Evolutionary conservation across 208 protist genomes (phyloP), one percentile per base, ranked within the genome.

Genomic region (Trichomonas gallinae): DNA sequence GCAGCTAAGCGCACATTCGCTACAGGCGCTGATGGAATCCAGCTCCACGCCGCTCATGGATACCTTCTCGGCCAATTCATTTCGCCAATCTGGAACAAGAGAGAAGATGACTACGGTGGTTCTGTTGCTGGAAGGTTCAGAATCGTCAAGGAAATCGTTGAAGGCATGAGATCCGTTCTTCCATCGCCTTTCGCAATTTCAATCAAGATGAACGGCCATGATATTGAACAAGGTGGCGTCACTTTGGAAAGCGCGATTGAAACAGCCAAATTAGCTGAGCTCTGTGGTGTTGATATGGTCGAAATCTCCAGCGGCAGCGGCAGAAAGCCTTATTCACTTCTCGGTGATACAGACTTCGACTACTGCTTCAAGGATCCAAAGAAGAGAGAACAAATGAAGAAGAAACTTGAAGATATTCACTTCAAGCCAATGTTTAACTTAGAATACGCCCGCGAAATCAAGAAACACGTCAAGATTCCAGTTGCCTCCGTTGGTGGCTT

Each of bases 191-290:
- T 93, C 46, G n/a, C 87, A 31, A 93, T 93, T 15, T 34, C 17
- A 0, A 93, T 93, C 40, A 93, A 93, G 45, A 93, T 93, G 87
- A 93, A 93, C 17, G 87, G 87, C 2, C 40, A 48, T 93, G 87
- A 93, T 93, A 42, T 51, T 17, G 40, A 93, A 17, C 1, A 48
- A 51, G 15, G 44, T 26, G 87, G 87, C 6, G 87, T 93, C 6
- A 93, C 87, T 2, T 3, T 51, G 15, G 23, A 93, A 10, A 51
- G 17, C 26, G 87, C 87, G 6, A 89, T 89, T 8, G 83, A 89
- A 89, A 89, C 83, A 31, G 83, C 83, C 15, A 89, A 89, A 46
- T 26, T 89, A 21, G 83, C 83, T 31, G 13, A 89, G 23, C 34
- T 10, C 23, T 34, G 34, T 44, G 83, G 83, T n/a, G 31, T 34